Percentiles rank a stretch among this genome's conserved stretches.
Evolutionary conservation across 202 grass and related monocot genomes (phyloP).

Genomic region (Alloteropsis angusta): DNA sequence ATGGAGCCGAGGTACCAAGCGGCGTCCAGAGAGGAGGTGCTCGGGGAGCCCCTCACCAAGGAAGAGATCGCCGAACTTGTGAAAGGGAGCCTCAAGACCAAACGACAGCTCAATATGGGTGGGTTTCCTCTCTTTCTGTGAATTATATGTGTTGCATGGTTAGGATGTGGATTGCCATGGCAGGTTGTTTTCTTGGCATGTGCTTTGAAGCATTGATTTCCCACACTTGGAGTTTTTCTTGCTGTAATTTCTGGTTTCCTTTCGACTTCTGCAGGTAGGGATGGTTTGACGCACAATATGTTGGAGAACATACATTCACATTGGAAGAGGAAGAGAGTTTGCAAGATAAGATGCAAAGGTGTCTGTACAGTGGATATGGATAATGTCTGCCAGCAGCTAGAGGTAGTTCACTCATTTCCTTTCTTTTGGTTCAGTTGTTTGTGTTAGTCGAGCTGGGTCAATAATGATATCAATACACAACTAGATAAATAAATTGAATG

Average conservation of each 20-base stretch:
- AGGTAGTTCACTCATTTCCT: slow-evolving; percentile 39
- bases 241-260: not conserved
- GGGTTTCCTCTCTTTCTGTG: not conserved
- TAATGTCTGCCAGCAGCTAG: slow-evolving; percentile 81
- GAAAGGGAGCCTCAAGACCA: slow-evolving; percentile 50
- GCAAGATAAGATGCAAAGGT: slow-evolving; percentile 96
- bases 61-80: slow-evolving; percentile 58
- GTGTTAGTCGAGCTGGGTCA: not conserved
- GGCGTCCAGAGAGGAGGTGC: slow-evolving; percentile 57
- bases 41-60: slow-evolving; percentile 64
- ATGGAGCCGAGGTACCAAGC: slow-evolving; percentile 64
- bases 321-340: slow-evolving; percentile 94
- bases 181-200: not conserved
- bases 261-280: slow-evolving; percentile 54
- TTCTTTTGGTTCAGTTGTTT: not conserved
- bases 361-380: slow-evolving; percentile 94
- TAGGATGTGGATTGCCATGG: not conserved
- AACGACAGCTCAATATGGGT: slow-evolving; percentile 81
- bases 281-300: slow-evolving; percentile 95
- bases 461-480: not conserved
- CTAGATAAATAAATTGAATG: not conserved
- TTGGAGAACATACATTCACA: slow-evolving; percentile 86
- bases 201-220: not conserved
- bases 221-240: not conserved
- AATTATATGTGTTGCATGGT: not conserved